These are phyloP conservation scores for Ehretia macrophylla DNA, from an alignment of 257 asterid species.

Conservation along the genomic window DNA sequence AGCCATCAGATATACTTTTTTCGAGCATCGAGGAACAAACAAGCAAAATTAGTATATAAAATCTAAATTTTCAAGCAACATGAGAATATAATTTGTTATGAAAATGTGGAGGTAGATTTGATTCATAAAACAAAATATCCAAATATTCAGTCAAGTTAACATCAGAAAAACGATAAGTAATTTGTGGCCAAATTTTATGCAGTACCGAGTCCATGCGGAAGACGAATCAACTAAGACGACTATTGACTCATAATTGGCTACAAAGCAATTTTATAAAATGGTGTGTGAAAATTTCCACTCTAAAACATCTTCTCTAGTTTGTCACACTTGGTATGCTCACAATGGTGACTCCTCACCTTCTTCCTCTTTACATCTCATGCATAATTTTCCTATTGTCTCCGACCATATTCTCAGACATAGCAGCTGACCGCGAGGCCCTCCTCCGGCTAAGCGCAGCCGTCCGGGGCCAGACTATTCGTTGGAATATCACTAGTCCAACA, in stretches of 20 bases:
- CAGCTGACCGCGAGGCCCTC: conserved; percentile 48
- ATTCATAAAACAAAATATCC: too few relatives aligned
- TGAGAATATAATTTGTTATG: too few relatives aligned
- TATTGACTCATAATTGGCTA: conserved; percentile 7
- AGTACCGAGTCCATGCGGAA: neutral
- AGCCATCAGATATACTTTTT: too few relatives aligned
- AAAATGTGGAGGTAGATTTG: too few relatives aligned
- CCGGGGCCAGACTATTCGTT: conserved; percentile 46
- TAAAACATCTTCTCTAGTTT: neutral
- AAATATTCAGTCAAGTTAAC: neutral
- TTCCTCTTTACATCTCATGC: conserved; percentile 1
- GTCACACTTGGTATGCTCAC: neutral
- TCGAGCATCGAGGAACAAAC: too few relatives aligned
- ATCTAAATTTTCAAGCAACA: too few relatives aligned
- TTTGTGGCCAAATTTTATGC: neutral
- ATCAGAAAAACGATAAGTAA: neutral
- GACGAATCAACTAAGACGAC: neutral
- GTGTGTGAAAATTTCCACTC: neutral
- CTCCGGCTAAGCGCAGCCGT: conserved; percentile 32
- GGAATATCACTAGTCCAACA: conserved; percentile 32
- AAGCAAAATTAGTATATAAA: too few relatives aligned
- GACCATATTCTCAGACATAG: conserved; percentile 24
- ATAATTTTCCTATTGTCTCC: conserved; percentile 12
- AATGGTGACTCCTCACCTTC: conserved; percentile 15
- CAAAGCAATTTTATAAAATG: too few relatives aligned